Evolutionary conservation across 2,329 filamentous ascomycete genomes (phyloP).

Genomic region (Fusarium oxysporum): DNA sequence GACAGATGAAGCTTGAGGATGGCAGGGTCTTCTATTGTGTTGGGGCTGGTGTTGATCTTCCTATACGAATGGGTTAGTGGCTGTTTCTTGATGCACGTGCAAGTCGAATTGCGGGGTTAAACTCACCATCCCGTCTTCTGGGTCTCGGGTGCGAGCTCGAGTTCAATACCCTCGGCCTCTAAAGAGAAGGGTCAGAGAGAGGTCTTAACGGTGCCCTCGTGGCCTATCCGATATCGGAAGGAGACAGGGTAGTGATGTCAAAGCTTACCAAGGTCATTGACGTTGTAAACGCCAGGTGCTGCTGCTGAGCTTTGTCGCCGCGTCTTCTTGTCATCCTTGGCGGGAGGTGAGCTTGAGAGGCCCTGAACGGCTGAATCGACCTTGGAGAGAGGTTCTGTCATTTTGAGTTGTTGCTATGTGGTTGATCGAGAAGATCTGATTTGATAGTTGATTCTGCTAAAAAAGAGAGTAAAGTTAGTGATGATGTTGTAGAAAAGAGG

Average conservation of each 20-base stretch:
- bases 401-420: constrained; percentile 41
- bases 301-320: constrained; percentile 79
- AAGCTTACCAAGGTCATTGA: constrained; percentile 83
- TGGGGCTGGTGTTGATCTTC: constrained; percentile 92
- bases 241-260: not conserved
- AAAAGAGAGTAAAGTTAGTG: constrained; percentile 18
- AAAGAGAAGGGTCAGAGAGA: constrained; percentile 37
- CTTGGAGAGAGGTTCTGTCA: constrained; percentile 76
- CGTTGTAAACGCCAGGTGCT: constrained; percentile 75
- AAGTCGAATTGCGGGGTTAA: constrained; percentile 26
- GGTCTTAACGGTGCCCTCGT: not conserved
- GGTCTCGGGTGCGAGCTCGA: constrained; percentile 83
- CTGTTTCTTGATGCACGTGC: not conserved
- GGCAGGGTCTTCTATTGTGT: constrained; percentile 83
- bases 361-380: constrained; percentile 93
- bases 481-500: constrained; percentile 4
- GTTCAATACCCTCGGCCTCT: constrained; percentile 80
- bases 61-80: constrained; percentile 58
- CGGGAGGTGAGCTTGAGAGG: constrained; percentile 73
- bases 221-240: constrained; percentile 20
- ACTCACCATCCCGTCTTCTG: constrained; percentile 89
- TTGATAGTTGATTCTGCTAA: constrained; percentile 31
- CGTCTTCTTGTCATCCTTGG: constrained; percentile 69
- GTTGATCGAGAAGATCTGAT: constrained; percentile 40
- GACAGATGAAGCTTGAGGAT: constrained; percentile 85